Conservation (phyloP, 2,329 filamentous ascomycete species). For the Neofusicoccum kwambonambiense region DNA sequence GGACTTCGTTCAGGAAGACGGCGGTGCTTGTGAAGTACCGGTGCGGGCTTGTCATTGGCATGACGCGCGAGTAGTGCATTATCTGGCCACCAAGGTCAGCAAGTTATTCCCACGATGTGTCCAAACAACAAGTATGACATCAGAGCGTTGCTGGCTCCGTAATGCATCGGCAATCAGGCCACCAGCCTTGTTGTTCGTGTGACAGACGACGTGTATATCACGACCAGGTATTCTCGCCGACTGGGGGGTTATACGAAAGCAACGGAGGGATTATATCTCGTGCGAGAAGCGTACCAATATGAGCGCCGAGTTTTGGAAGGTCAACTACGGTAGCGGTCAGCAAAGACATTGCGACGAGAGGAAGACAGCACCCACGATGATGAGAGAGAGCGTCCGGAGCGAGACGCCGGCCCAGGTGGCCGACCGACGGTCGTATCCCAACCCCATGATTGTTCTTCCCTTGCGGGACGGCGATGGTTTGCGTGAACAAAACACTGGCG, state of each 20-base stretch:
- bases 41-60: constrained; percentile 79
- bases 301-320: constrained; percentile 75
- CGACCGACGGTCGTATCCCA: constrained; percentile 21
- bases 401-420: constrained; percentile 53
- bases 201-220: background rate
- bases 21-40: constrained; percentile 93
- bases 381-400: constrained; percentile 67
- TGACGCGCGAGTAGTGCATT: constrained; percentile 91
- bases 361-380: constrained; percentile 52
- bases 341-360: background rate
- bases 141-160: background rate
- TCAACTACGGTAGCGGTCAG: constrained; percentile 57
- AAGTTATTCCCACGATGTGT: background rate
- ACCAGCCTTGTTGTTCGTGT: constrained; percentile 20
- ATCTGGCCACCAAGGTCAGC: constrained; percentile 54
- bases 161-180: constrained; percentile 2
- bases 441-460: constrained; percentile 13
- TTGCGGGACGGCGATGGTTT: background rate
- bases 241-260: background rate
- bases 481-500: background rate
- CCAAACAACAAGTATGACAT: too few species aligned
- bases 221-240: background rate
- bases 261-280: background rate
- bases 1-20: constrained; percentile 87
- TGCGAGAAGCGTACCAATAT: constrained; percentile 59